phyloP scores from a whole-genome alignment of 768 basidiomycete genomes.

The Auriscalpium vulgare region DNA sequence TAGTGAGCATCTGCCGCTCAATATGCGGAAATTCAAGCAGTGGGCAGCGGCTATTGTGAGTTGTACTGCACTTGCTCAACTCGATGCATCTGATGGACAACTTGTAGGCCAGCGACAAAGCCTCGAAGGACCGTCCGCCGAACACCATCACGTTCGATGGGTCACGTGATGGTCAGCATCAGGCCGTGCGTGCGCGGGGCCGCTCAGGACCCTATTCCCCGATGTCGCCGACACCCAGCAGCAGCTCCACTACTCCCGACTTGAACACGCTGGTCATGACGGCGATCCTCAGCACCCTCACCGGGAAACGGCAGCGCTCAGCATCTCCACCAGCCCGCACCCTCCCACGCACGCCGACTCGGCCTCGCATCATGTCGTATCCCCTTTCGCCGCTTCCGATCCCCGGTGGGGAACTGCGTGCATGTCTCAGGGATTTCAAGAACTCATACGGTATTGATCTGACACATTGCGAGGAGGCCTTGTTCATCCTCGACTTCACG shows the following conservation, averaged over 20 bases:
- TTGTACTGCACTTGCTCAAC: neutral
- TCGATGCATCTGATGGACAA: neutral
- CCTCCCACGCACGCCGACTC: neutral
- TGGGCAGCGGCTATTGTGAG: conserved; percentile 14
- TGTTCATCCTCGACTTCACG: neutral
- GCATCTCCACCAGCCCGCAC: neutral
- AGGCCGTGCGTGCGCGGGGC: conserved; percentile 3
- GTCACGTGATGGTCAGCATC: conserved; percentile 7
- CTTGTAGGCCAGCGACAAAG: neutral
- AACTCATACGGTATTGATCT: neutral
- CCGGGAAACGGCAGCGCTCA: neutral
- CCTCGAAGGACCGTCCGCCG: conserved; percentile 9
- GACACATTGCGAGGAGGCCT: neutral
- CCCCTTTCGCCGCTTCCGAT: neutral
- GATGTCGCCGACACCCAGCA: neutral
- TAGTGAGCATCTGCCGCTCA: conserved; percentile 2
- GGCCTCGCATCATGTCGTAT: neutral
- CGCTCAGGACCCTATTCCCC: conserved; percentile 5
- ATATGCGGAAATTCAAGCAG: conserved; percentile 6
- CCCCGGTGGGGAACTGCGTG: neutral
- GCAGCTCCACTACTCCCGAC: neutral
- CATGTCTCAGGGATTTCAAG: neutral
- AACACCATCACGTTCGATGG: conserved; percentile 11
- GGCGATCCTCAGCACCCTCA: neutral
- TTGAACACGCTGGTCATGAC: neutral